These are phyloP conservation scores for Aureobasidium namibiae DNA, from an alignment of 2,329 filamentous ascomycete genomes.

Conservation along the genomic window DNA sequence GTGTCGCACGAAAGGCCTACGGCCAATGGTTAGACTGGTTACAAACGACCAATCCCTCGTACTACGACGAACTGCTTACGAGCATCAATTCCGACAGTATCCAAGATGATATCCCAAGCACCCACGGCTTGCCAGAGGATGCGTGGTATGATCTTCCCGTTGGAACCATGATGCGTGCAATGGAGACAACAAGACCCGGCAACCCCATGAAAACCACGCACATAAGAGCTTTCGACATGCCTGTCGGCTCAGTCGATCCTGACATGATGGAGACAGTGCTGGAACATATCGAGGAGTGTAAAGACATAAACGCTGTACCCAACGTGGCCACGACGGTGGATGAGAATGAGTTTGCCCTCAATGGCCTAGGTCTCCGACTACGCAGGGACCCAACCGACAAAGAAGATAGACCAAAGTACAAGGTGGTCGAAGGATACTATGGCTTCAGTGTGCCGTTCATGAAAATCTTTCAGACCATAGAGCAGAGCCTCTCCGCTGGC, in stretches of 20 bases:
- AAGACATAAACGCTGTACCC: slow-evolving; percentile 7
- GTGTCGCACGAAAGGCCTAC: slow-evolving; percentile 9
- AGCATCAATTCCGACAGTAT: neutral
- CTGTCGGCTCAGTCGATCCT: slow-evolving; percentile 5
- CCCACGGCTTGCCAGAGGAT: slow-evolving; percentile 12
- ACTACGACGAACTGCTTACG: neutral
- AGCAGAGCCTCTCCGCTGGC: neutral
- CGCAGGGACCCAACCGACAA: neutral
- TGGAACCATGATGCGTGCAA: slow-evolving; percentile 1
- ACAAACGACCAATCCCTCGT: neutral
- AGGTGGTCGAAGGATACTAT: slow-evolving; percentile 15
- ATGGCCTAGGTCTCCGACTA: slow-evolving; percentile 14
- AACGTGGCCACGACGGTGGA: slow-evolving; percentile 1
- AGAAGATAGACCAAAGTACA: neutral
- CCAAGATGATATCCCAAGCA: neutral
- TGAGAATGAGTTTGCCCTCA: slow-evolving; percentile 2
- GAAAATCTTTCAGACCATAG: slow-evolving; percentile 9
- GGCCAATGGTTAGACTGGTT: slow-evolving; percentile 9
- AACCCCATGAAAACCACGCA: neutral
- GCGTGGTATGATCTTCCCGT: slow-evolving; percentile 14
- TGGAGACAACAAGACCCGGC: slow-evolving; percentile 2
- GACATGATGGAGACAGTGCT: slow-evolving; percentile 12
- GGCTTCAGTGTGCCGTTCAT: slow-evolving; percentile 11
- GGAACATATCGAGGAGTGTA: slow-evolving; percentile 9
- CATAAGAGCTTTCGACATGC: slow-evolving; percentile 6